phyloP scores from a whole-genome alignment of 495 filamentous ascomycete genomes.

The Xylaria castorea region DNA sequence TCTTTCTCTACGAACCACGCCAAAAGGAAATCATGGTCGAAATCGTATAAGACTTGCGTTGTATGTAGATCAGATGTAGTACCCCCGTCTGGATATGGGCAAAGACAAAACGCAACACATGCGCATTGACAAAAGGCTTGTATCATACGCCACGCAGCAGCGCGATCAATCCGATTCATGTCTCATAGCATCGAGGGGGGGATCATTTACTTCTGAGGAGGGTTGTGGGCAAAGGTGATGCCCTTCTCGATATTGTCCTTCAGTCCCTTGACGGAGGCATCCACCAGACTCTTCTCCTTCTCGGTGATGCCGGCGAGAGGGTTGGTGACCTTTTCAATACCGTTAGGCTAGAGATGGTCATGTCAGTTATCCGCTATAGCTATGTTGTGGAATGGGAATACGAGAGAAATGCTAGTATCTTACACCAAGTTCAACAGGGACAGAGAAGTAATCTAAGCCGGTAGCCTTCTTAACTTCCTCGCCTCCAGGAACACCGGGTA shows the following conservation, averaged over 20 bases:
- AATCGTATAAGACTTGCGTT: constrained; percentile 9
- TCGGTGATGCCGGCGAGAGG: constrained; percentile 74
- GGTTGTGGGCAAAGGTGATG: constrained; percentile 83
- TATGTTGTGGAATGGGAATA: neutral
- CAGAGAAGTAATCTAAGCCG: constrained; percentile 93
- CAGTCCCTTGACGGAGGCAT: constrained; percentile 73
- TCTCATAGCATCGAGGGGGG: constrained; percentile 35
- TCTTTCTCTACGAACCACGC: constrained; percentile 45
- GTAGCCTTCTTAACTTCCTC: constrained; percentile 80
- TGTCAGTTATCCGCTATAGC: constrained; percentile 39
- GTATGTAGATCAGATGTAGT: constrained; percentile 15
- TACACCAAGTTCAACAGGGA: constrained; percentile 93
- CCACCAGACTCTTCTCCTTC: constrained; percentile 85
- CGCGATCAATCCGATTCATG: constrained; percentile 28
- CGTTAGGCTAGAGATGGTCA: constrained; percentile 66
- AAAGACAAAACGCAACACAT: constrained; percentile 18
- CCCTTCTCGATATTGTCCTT: constrained; percentile 95
- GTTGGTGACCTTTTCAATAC: constrained; percentile 83
- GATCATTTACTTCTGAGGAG: constrained; percentile 65
- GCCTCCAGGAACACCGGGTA: constrained; percentile 87
- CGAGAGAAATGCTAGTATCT: constrained; percentile 42
- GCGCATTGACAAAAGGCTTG: constrained; percentile 15
- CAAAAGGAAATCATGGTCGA: constrained; percentile 25
- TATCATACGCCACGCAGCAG: constrained; percentile 16
- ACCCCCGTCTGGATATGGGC: constrained; percentile 11